These are phyloP conservation scores for Magnolia sinica DNA, from an alignment of 164 flowering plant species.

Conservation along the genomic window DNA sequence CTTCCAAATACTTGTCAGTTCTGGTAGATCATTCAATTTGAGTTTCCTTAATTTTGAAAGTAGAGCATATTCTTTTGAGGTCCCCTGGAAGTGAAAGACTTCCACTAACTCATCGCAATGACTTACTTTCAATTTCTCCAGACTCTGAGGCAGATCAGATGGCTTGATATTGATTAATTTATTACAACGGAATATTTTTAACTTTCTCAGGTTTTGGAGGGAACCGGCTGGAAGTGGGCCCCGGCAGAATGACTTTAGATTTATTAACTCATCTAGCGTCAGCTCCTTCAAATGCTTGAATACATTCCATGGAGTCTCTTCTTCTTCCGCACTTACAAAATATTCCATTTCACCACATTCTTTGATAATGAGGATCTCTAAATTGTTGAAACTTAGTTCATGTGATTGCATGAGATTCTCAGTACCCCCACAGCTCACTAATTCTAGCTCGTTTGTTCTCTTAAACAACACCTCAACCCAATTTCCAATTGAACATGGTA, in stretches of 20 bases:
- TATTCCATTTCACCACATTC: too few species aligned
- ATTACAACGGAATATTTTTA: neutral
- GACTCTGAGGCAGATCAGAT: neutral
- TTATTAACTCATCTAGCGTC: neutral
- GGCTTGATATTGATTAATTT: neutral
- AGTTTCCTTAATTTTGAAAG: conserved; percentile 2
- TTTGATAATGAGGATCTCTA: neutral
- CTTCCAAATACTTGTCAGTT: conserved; percentile 1
- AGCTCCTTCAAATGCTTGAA: neutral
- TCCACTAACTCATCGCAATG: neutral
- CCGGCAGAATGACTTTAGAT: neutral
- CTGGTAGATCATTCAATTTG: neutral
- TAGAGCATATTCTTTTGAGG: too few species aligned
- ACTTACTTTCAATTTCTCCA: neutral
- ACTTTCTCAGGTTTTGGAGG: neutral
- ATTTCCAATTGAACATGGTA: neutral
- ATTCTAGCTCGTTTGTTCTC: neutral
- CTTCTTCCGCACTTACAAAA: too few species aligned
- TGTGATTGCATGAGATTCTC: too few species aligned
- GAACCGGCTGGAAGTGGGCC: neutral
- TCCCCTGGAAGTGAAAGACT: neutral
- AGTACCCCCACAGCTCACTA: neutral
- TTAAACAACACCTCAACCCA: neutral
- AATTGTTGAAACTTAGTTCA: neutral
- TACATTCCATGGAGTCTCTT: neutral